Conservation (phyloP, 2,329 filamentous ascomycete genomes). For the Metarhizium brunneum region DNA sequence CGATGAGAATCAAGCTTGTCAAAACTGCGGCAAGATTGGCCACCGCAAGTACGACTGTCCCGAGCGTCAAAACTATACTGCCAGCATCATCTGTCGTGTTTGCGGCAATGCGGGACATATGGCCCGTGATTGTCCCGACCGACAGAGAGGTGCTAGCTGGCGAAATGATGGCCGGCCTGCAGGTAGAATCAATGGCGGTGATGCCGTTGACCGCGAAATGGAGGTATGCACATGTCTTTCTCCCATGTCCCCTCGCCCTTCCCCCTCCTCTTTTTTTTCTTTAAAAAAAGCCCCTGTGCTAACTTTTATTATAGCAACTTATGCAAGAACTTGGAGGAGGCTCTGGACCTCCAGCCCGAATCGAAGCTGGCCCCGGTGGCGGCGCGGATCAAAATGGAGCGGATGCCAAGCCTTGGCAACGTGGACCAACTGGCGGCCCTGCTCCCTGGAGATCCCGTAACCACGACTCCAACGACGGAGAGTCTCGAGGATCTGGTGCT, state of each 20-base stretch:
- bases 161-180: conserved; percentile 62
- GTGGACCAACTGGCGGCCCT: conserved; percentile 71
- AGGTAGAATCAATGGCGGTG: conserved; percentile 63
- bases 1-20: conserved; percentile 97
- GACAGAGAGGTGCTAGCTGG: conserved; percentile 85
- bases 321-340: conserved; percentile 93
- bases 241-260: neutral
- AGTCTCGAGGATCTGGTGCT: conserved; percentile 33
- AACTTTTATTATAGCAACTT: conserved; percentile 58
- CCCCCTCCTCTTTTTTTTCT: neutral
- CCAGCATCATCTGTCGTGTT: conserved; percentile 96
- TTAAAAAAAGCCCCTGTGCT: conserved; percentile 20
- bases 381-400: conserved; percentile 38
- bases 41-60: conserved; percentile 99
- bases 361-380: conserved; percentile 70
- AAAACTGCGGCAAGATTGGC: conserved; percentile 98
- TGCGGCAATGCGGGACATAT: conserved; percentile 98
- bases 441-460: conserved; percentile 65
- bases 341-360: conserved; percentile 62
- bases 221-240: conserved; percentile 54
- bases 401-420: conserved; percentile 78
- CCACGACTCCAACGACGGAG: conserved; percentile 40
- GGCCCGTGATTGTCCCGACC: conserved; percentile 94
- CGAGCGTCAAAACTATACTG: conserved; percentile 96
- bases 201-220: conserved; percentile 88